Evolutionary conservation across 2,329 filamentous ascomycete genomes (phyloP).

Genomic region (Trichoderma semiorbis): DNA sequence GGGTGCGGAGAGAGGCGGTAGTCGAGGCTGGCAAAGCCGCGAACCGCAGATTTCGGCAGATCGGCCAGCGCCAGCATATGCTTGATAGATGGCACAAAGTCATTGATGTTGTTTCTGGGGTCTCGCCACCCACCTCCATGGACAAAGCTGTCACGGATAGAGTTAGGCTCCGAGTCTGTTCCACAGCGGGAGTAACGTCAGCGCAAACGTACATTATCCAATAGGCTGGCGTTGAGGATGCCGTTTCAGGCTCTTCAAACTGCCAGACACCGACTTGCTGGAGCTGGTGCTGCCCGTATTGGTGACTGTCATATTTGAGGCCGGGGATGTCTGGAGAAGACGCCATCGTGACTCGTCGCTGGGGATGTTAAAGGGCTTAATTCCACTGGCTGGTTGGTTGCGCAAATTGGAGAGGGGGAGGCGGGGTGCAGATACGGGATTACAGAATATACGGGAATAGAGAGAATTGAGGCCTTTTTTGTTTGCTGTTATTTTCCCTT

Average conservation of each 20-base stretch:
- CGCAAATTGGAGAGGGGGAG: background rate
- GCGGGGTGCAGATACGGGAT: background rate
- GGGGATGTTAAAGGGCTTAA: background rate
- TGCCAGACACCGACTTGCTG: slow-evolving; percentile 48
- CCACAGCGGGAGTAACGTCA: background rate
- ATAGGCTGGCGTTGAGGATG: slow-evolving; percentile 23
- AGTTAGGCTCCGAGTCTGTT: background rate
- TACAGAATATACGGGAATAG: background rate
- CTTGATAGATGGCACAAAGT: slow-evolving; percentile 45
- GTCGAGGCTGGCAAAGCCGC: slow-evolving; percentile 61
- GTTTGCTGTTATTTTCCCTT: background rate
- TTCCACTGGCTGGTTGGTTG: background rate
- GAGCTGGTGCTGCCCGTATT: slow-evolving; percentile 39
- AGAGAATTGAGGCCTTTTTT: background rate
- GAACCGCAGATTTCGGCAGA: slow-evolving; percentile 38
- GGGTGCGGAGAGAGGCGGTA: slow-evolving; percentile 58
- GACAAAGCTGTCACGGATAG: slow-evolving; percentile 43
- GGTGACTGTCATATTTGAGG: slow-evolving; percentile 34
- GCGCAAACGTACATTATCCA: slow-evolving; percentile 36
- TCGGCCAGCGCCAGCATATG: slow-evolving; percentile 35
- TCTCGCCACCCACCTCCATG: slow-evolving; percentile 65
- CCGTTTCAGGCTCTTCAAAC: slow-evolving; percentile 19
- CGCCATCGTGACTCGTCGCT: slow-evolving; percentile 2
- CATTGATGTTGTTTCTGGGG: slow-evolving; percentile 45
- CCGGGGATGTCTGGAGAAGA: slow-evolving; percentile 20